These are phyloP conservation scores for Fusarium devonianum DNA, from an alignment of 2,329 filamentous ascomycete species.

Conservation along the genomic window DNA sequence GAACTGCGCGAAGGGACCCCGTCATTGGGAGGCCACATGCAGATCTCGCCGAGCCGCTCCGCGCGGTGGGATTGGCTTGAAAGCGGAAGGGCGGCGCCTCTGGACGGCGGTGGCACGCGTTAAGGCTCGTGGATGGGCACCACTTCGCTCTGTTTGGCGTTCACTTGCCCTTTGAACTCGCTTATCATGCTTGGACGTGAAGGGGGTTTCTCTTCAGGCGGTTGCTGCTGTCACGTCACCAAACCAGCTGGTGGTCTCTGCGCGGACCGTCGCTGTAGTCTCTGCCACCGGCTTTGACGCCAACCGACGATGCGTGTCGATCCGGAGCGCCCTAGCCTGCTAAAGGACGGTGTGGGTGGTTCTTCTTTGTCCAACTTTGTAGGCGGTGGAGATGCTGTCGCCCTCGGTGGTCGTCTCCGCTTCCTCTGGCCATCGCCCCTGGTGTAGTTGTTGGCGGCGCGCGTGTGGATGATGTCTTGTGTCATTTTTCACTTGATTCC, in stretches of 20 bases:
- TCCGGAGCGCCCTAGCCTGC: neutral
- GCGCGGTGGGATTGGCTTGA: constrained; percentile 7
- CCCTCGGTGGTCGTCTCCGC: constrained; percentile 3
- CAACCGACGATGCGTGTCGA: constrained; percentile 4
- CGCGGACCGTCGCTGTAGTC: neutral
- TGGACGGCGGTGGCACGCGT: constrained; percentile 15
- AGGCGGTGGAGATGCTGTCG: neutral
- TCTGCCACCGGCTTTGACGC: constrained; percentile 17
- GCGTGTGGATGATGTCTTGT: constrained; percentile 5
- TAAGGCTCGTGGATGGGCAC: constrained; percentile 6
- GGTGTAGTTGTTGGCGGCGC: neutral
- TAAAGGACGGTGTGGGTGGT: neutral
- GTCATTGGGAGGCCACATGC: neutral
- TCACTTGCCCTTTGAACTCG: too few relatives aligned
- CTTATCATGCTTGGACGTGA: too few relatives aligned
- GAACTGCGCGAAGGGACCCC: neutral
- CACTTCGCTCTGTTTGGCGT: constrained; percentile 15
- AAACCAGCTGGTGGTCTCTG: neutral
- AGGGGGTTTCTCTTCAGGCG: too few relatives aligned
- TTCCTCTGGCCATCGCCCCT: neutral
- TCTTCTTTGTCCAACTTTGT: constrained; percentile 1
- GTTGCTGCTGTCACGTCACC: constrained; percentile 1
- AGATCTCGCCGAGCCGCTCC: constrained; percentile 17
- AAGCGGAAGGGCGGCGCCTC: constrained; percentile 16
- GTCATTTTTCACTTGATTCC: neutral